Evolutionary conservation across 1,284 basidiomycete genomes (phyloP), one percentile per base, ranked within the genome.

Genomic region (Ceratobasidium sp.): DNA sequence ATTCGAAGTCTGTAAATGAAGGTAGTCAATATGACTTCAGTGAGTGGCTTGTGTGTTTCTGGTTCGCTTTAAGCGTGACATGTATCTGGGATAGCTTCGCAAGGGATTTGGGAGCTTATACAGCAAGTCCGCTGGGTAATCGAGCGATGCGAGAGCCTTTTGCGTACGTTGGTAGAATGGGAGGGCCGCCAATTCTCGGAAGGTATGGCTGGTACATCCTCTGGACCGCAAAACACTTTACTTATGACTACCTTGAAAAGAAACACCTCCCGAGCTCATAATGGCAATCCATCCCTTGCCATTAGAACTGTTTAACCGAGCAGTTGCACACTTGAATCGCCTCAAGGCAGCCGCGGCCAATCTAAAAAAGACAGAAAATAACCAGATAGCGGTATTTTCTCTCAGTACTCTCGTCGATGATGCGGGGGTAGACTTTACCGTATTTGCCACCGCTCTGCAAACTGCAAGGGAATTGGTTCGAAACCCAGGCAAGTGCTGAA

Each of bases 61-160:
- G 11, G 9, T 16, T 36, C 29, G n/a, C 8, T 30, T 23, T 4
- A 21, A 16, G 27, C 16, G 3, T 30, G 3, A 46, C 46, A 25
- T 42, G 21, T 23, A 6, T n/a, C n/a, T n/a, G n/a, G 6, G 16
- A 33, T 33, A 64, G 59, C 59, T 9, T 36, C 59, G 7, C 30
- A 52, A 9, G 59, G 59, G 21, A 64, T 64, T n/a, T 64, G 59
- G 59, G 59, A 64, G 25, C 29, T 64, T n/a, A 64, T 64, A 14
- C 49, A 64, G 21, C 59, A 64, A 33, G 59, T 49, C 9, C 50
- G 36, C 8, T 64, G 59, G 59, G 29, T 64, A 9, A 42, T 64
- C 41, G 59, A 30, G 33, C 59, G 49, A 13, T 64, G 59, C 23
- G 59, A 64, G n/a, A 64, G 27, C 49, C 36, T 64, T 14, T 29